These are phyloP conservation scores for Silybum marianum DNA, from an alignment of 129 eudicot genomes.

Conservation along the genomic window DNA sequence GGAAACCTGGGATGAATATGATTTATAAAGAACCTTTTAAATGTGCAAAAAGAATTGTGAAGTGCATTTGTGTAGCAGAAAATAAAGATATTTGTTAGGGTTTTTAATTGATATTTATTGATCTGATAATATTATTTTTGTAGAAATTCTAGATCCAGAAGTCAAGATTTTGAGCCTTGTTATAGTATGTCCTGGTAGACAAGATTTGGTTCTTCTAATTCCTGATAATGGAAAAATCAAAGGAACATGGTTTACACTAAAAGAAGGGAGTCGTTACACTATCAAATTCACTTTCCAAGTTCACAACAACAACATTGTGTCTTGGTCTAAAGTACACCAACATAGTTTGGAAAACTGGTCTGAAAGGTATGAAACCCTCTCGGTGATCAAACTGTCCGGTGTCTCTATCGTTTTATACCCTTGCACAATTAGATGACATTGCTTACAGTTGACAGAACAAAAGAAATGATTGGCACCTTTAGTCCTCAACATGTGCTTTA, in stretches of 20 bases:
- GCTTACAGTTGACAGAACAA: slow-evolving; percentile 66
- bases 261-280: slow-evolving; percentile 77
- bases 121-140: not conserved
- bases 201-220: slow-evolving; percentile 61
- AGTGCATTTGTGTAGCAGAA: not conserved
- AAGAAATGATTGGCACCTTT: slow-evolving; percentile 90
- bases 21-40: too few species aligned
- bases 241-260: slow-evolving; percentile 84
- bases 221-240: slow-evolving; percentile 71
- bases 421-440: not conserved
- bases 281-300: slow-evolving; percentile 69
- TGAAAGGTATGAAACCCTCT: slow-evolving; percentile 53
- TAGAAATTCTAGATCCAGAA: slow-evolving; percentile 85
- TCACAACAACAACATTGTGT: slow-evolving; percentile 74
- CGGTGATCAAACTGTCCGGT: not conserved
- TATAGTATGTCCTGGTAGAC: slow-evolving; percentile 71
- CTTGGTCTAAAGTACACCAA: slow-evolving; percentile 82
- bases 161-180: slow-evolving; percentile 81
- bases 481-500: slow-evolving; percentile 86
- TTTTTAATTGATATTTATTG: slow-evolving; percentile 4
- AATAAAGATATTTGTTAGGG: not conserved
- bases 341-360: slow-evolving; percentile 90
- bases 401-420: not conserved
- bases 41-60: too few species aligned
- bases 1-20: too few species aligned